Evolutionary conservation across 1,284 basidiomycete genomes (phyloP).

Genomic region (Fomitiporia mediterranea): DNA sequence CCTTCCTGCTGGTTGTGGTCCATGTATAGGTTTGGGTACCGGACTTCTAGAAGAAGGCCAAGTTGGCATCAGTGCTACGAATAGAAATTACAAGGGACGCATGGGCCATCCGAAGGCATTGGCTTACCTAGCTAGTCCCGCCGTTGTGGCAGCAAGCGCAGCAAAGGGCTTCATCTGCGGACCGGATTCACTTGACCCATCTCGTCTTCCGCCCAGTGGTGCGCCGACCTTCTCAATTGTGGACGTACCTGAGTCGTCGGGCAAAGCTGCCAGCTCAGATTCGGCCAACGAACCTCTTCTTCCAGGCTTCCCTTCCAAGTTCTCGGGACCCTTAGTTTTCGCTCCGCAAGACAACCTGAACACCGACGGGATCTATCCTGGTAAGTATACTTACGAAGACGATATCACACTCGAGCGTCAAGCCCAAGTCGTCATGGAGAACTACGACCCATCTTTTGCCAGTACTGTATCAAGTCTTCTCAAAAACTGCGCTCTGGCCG

Average conservation of each 20-base stretch:
- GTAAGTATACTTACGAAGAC: slow-evolving; percentile 99
- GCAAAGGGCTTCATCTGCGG: slow-evolving; percentile 89
- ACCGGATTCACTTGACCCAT: slow-evolving; percentile 65
- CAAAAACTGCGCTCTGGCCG: slow-evolving; percentile 24
- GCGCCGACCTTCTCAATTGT: slow-evolving; percentile 56
- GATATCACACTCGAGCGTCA: slow-evolving; percentile 95
- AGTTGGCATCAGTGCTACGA: slow-evolving; percentile 95
- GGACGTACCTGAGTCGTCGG: slow-evolving; percentile 30
- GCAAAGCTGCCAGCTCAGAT: slow-evolving; percentile 27
- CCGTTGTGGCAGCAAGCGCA: slow-evolving; percentile 95
- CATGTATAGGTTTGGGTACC: slow-evolving; percentile 94
- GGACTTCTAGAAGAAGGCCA: slow-evolving; percentile 93
- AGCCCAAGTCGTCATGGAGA: slow-evolving; percentile 98
- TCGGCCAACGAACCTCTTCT: slow-evolving; percentile 56
- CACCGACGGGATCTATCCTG: slow-evolving; percentile 98
- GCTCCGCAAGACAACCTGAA: slow-evolving; percentile 97
- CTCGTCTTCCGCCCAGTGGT: slow-evolving; percentile 43
- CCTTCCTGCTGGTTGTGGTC: slow-evolving; percentile 94
- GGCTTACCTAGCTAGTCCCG: slow-evolving; percentile 94
- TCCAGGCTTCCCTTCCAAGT: slow-evolving; percentile 77
- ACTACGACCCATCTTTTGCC: slow-evolving; percentile 93
- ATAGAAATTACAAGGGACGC: slow-evolving; percentile 97
- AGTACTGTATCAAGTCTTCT: slow-evolving; percentile 61
- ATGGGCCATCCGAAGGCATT: slow-evolving; percentile 96
- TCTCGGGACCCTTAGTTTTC: slow-evolving; percentile 85